phyloP scores from a whole-genome alignment of 73 alveolate species.

The Paraurostyla sp. region DNA sequence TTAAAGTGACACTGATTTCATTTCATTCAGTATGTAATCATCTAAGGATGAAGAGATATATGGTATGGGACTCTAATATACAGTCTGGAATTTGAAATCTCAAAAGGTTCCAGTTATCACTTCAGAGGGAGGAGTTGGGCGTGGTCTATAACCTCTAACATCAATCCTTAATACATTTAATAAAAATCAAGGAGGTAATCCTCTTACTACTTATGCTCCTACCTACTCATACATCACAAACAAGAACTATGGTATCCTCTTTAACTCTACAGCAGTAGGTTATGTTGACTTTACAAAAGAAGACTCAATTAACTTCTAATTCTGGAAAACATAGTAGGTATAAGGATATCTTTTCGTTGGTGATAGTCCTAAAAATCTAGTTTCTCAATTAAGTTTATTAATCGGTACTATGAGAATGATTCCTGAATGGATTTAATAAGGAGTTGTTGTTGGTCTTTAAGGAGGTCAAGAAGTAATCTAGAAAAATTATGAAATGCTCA shows the following conservation, averaged over 20 bases:
- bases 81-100: conserved; percentile 63
- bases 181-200: conserved; percentile 50
- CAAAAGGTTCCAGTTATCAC: conserved; percentile 58
- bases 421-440: conserved; percentile 68
- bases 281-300: conserved; percentile 7
- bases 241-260: conserved; percentile 37
- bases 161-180: conserved; percentile 6
- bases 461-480: conserved; percentile 50
- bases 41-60: conserved; percentile 55
- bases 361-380: conserved; percentile 4
- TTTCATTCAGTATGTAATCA: neutral
- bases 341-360: conserved; percentile 44
- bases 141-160: conserved; percentile 62
- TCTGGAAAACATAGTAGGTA: neutral
- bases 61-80: conserved; percentile 66
- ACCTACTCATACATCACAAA: conserved; percentile 32
- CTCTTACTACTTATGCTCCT: conserved; percentile 59
- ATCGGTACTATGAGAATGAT: conserved; percentile 57
- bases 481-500: conserved; percentile 14
- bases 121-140: conserved; percentile 68
- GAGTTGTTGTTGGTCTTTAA: conserved; percentile 61
- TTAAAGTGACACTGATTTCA: neutral
- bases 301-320: neutral
- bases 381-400: neutral
- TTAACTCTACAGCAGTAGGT: conserved; percentile 22